Base-by-base conservation (phyloP, 305 asterid species). In the Fraxinus baroniana region DNA sequence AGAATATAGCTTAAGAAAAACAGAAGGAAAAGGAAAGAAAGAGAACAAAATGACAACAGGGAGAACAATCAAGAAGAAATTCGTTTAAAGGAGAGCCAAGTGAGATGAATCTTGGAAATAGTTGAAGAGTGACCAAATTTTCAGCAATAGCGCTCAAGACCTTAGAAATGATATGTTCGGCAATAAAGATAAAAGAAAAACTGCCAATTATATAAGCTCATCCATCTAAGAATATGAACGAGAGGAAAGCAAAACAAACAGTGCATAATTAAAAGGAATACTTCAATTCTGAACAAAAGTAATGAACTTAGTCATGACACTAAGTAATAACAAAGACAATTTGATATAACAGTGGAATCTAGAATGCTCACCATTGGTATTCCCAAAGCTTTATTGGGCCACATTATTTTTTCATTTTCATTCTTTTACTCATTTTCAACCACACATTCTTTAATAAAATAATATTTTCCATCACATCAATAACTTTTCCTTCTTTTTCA, bases 341-440 rank as follows among this genome's bases (percentile, higher is more conserved):
- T 76, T 64, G 15, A 80, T 33, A 78, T 62, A 35, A n/a, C 3
- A 60, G 35, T 7, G 60, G 80, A 78, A 71, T 52, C 68, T 12
- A 73, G n/a, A 78, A 79, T 75, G 80, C 86, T 87, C 86, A 96
- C 99, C 99, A 96, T 96, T 73, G 99, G 99, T 81, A 96, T 92
- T 86, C 98, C 98, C 91, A 96, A 81, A 79, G 97, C 98, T 90
- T 94, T 96, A 70, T n/a, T n/a, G n/a, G n/a, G n/a, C n/a, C n/a
- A n/a, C n/a, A n/a, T n/a, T n/a, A n/a, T n/a, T n/a, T n/a, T n/a
- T n/a, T n/a, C n/a, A n/a, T n/a, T n/a, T n/a, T n/a, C n/a, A n/a
- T n/a, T n/a, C n/a, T n/a, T n/a, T n/a, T n/a, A n/a, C n/a, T n/a
- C n/a, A n/a, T n/a, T n/a, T n/a, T n/a, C n/a, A n/a, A n/a, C n/a